Conservation (phyloP, 2,329 filamentous ascomycete species). For the Colletotrichum eleusines region DNA sequence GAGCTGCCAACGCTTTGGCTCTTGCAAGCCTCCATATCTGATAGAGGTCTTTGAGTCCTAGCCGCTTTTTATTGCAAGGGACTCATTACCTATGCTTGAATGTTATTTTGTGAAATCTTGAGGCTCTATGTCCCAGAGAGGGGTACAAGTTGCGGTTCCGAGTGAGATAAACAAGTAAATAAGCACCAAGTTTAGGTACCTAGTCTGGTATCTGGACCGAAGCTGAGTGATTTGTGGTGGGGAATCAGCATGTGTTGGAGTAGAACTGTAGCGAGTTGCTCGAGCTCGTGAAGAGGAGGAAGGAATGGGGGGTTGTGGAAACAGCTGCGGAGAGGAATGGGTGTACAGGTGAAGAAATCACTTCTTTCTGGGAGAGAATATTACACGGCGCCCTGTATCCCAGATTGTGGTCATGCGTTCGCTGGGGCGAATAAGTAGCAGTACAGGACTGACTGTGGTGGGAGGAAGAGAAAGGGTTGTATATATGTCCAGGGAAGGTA, state of each 20-base stretch:
- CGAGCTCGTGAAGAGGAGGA: neutral
- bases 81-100: neutral
- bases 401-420: neutral
- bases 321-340: neutral
- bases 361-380: neutral
- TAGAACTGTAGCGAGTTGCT: neutral
- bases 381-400: neutral
- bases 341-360: neutral
- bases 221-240: neutral
- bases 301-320: neutral
- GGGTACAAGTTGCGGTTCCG: too few species aligned
- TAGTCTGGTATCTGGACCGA: neutral
- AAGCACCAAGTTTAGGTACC: neutral
- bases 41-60: neutral
- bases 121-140: neutral
- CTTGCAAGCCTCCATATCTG: slow-evolving; percentile 4
- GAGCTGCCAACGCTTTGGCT: neutral
- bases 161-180: neutral
- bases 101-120: neutral
- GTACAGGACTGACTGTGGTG: neutral
- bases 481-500: neutral
- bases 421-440: neutral
- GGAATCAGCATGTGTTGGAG: neutral
- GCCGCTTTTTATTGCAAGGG: neutral
- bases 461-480: neutral